These are phyloP conservation scores for Phytophthora europaea DNA, from an alignment of 352 stramenopile genomes.

Conservation along the genomic window DNA sequence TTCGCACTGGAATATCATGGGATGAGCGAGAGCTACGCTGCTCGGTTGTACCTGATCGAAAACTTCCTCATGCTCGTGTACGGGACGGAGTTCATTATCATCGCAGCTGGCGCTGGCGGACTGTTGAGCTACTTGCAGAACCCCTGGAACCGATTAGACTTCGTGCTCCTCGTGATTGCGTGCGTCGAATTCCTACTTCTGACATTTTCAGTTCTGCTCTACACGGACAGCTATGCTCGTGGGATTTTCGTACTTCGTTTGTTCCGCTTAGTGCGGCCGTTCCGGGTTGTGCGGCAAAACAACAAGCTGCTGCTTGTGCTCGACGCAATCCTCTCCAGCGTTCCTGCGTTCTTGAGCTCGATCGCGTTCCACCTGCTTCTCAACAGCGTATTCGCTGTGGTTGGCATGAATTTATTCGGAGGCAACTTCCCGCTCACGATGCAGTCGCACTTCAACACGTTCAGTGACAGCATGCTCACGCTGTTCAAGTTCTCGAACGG, in stretches of 20 bases:
- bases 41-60: constrained; percentile 67
- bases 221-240: constrained; percentile 73
- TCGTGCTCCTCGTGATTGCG: constrained; percentile 70
- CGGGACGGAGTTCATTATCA: constrained; percentile 70
- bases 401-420: constrained; percentile 87
- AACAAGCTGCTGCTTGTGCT: constrained; percentile 80
- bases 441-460: constrained; percentile 87
- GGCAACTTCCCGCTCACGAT: constrained; percentile 78
- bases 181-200: constrained; percentile 79
- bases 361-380: constrained; percentile 69
- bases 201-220: constrained; percentile 61
- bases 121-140: constrained; percentile 79
- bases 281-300: constrained; percentile 80
- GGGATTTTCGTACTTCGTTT: constrained; percentile 84
- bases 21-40: constrained; percentile 66
- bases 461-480: constrained; percentile 84
- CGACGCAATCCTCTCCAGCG: constrained; percentile 72
- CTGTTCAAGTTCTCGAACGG: constrained; percentile 90
- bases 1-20: constrained; percentile 86
- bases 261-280: constrained; percentile 82
- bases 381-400: constrained; percentile 84
- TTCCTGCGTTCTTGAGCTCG: constrained; percentile 76
- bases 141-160: constrained; percentile 87
- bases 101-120: constrained; percentile 62
- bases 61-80: constrained; percentile 83